Evolutionary conservation across 208 protist species (phyloP).

Genomic region (Leishmania amazonensis): DNA sequence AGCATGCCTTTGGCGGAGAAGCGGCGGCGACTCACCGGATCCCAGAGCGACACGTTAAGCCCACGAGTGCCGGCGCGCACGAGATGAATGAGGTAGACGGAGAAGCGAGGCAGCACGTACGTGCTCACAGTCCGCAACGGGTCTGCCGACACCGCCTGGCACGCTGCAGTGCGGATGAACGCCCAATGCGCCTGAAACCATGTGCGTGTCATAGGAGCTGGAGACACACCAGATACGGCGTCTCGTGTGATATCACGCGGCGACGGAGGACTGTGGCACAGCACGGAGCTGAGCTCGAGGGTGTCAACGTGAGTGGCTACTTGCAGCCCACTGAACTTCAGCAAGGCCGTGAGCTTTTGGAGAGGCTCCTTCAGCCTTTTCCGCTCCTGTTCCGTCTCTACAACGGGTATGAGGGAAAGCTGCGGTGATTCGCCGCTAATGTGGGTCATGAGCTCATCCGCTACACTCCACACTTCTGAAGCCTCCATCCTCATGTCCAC

Average conservation of each 20-base stretch:
- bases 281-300: conserved; percentile 42
- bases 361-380: conserved; percentile 34
- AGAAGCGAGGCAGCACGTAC: conserved; percentile 53
- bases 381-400: conserved; percentile 50
- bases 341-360: conserved; percentile 21
- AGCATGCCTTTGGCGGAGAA: conserved; percentile 83
- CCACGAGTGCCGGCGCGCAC: conserved; percentile 71
- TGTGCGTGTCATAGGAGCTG: conserved; percentile 28
- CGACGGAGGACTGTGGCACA: conserved; percentile 34
- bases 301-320: conserved; percentile 67
- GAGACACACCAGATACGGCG: conserved; percentile 14
- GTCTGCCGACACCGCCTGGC: conserved; percentile 46
- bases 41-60: conserved; percentile 73
- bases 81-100: conserved; percentile 85
- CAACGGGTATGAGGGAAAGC: conserved; percentile 63
- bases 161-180: conserved; percentile 69
- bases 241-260: conserved; percentile 26
- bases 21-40: conserved; percentile 49
- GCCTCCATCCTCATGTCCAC: conserved; percentile 7
- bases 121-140: conserved; percentile 51
- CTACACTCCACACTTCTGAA: conserved; percentile 34
- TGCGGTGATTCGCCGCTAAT: conserved; percentile 34
- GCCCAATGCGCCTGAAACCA: conserved; percentile 70
- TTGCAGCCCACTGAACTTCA: conserved; percentile 61
- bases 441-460: conserved; percentile 69